phyloP scores from a whole-genome alignment of 2,329 filamentous ascomycete species.

The Exophiala phaeomuriformis region DNA sequence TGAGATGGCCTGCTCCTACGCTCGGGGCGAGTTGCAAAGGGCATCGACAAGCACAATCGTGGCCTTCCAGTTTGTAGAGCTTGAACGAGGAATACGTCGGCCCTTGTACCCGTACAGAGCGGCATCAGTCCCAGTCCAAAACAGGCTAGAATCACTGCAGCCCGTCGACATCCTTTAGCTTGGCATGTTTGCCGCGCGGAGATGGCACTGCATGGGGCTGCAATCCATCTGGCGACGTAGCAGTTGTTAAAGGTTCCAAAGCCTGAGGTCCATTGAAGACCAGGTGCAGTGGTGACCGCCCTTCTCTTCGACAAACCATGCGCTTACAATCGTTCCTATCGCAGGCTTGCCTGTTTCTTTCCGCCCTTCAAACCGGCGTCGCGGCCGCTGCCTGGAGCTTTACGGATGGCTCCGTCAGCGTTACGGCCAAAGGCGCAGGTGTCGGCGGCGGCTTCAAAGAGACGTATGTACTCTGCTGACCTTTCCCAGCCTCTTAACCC shows the following conservation, averaged over 20 bases:
- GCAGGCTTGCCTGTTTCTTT: constrained; percentile 14
- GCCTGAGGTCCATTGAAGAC: background rate
- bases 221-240: background rate
- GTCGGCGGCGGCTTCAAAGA: constrained; percentile 49
- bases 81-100: too few relatives aligned
- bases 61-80: too few relatives aligned
- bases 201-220: background rate
- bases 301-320: constrained; percentile 5
- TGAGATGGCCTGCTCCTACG: too few relatives aligned
- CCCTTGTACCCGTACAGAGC: background rate
- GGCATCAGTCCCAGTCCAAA: background rate
- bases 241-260: background rate
- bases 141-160: background rate
- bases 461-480: constrained; percentile 38
- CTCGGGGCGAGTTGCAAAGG: too few relatives aligned
- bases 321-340: constrained; percentile 16
- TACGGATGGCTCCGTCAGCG: constrained; percentile 55
- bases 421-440: constrained; percentile 54
- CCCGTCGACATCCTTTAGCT: background rate
- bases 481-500: background rate
- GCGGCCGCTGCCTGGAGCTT: constrained; percentile 54
- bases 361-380: constrained; percentile 15
- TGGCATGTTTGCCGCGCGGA: background rate
- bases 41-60: too few relatives aligned
- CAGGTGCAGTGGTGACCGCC: background rate